Evolutionary conservation across 768 basidiomycete species (phyloP), one percentile per base, ranked within the genome.

Genomic region (Rhodocollybia butyracea): DNA sequence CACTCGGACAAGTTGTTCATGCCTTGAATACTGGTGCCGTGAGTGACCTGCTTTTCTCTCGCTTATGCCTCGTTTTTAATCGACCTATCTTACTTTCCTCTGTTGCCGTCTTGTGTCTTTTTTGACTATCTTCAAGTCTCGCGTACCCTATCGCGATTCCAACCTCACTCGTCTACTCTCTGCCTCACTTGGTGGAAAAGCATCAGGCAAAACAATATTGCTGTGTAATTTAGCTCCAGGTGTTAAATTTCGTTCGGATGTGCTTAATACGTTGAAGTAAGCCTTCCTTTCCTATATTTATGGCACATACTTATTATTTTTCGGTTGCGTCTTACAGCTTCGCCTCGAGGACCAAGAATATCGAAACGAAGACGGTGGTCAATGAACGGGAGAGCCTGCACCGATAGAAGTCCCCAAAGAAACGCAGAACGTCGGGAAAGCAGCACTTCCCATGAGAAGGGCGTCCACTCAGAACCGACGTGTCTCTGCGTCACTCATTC

Each of bases 201-300:
- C 89, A 0, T 76, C 89, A 11, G 89, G 89, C 1, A 50, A 50
- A 24, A 50, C 48, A 4, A 72, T 96, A 19, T 74, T 95, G 38
- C 89, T 96, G 34, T 93, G 91, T 69, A 94, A 94, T 62, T 73
- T 96, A 6, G 90, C 94, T 12, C 92, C 94, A n/a, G 90, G 90
- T 1, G 72, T 72, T 36, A 92, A 85, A 67, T 93, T 92, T 61
- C 76, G 89, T 51, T 85, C 90, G 67, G 93, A 95, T 70, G 94
- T 92, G 6, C 74, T 94, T 15, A 93, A 94, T 67, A 95, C 94
- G 3, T 76, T 96, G n/a, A 93, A 94, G 91, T 91, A 62, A 46
- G 78, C 71, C 24, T 40, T 13, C 56, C 26, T 31, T 31, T 12
- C 26, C 46, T 6, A 7, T 13, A 27, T 29, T 34, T 8, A 5